Conservation (phyloP, 2,329 filamentous ascomycete species). For the Pseudocercospora pini-densiflorae region DNA sequence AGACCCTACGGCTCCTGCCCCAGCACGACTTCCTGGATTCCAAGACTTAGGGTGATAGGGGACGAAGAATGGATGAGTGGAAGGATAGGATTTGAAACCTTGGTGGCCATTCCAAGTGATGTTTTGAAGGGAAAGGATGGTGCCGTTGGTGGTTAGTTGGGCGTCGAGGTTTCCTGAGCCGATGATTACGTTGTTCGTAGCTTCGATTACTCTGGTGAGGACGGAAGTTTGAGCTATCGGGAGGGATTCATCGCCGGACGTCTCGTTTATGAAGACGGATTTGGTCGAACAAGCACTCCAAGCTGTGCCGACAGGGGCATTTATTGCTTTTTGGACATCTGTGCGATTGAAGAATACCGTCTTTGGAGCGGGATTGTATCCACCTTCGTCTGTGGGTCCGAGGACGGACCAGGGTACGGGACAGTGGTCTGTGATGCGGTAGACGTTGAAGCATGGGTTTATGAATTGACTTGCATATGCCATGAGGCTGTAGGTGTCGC, state of each 20-base stretch:
- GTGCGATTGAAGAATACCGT: constrained; percentile 38
- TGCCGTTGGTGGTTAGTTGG: constrained; percentile 36
- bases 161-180: constrained; percentile 34
- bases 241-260: constrained; percentile 25
- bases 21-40: not conserved
- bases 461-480: constrained; percentile 12
- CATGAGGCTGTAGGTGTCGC: constrained; percentile 19
- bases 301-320: constrained; percentile 34
- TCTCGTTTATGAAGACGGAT: not conserved
- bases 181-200: constrained; percentile 38
- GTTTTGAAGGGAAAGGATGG: constrained; percentile 36
- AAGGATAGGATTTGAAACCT: constrained; percentile 34
- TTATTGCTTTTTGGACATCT: constrained; percentile 40
- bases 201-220: constrained; percentile 34
- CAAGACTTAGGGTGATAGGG: constrained; percentile 22
- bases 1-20: constrained; percentile 13
- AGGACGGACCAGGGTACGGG: constrained; percentile 27
- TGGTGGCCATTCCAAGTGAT: constrained; percentile 38
- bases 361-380: not conserved
- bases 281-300: constrained; percentile 30
- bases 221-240: constrained; percentile 14
- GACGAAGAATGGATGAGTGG: constrained; percentile 29
- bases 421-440: constrained; percentile 37
- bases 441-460: constrained; percentile 41
- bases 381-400: not conserved